Evolutionary conservation across 345 rosid genomes (phyloP), one percentile per base, ranked within the genome.

Genomic region (Melaleuca alternifolia): DNA sequence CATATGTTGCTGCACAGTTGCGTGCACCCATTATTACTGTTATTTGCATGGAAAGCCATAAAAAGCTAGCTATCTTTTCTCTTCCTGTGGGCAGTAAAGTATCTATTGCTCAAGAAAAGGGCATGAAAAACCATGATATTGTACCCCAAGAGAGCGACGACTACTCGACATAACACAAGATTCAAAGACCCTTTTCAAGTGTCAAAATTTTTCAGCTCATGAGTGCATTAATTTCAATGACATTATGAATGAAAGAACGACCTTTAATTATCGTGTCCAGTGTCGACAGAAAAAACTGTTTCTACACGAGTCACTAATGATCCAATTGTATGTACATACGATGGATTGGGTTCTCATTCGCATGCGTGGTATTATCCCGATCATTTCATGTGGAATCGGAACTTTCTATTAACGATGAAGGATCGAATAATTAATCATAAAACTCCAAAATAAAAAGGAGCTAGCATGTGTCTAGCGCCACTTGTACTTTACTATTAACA

Each of bases 151-250:
- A 21, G 13, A 37, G 48, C 26, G 48, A 37, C 81, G 81, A 71
- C 26, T 18, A 21, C 81, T 71, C 81, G 81, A 71, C 81, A 71
- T 37, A 71, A 71, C 81, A 18, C 81, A 37, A 20, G 81, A 71
- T 37, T 44, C 81, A 71, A 71, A 71, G 48, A 37, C 81, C 86
- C 92, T 89, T 91, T 92, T 86, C 84, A 88, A 86, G 89, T 88
- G 89, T 89, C 91, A 88, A 37, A 52, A 15, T 5, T 5, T 15
- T 37, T 71, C 48, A 71, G 81, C 48, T 71, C 81, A 37, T 71
- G 10, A 37, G 48, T 20, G 26, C 81, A 71, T 71, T 71, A n/a
- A 59, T 71, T 62, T 71, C 71, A 59, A 59, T 59, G 71, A 6
- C 9, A 59, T 71, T 18, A 5, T 71, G 18, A 71, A 37, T 18